Base-by-base conservation (phyloP, 1,284 basidiomycete species). In the Malassezia yamatoensis region DNA sequence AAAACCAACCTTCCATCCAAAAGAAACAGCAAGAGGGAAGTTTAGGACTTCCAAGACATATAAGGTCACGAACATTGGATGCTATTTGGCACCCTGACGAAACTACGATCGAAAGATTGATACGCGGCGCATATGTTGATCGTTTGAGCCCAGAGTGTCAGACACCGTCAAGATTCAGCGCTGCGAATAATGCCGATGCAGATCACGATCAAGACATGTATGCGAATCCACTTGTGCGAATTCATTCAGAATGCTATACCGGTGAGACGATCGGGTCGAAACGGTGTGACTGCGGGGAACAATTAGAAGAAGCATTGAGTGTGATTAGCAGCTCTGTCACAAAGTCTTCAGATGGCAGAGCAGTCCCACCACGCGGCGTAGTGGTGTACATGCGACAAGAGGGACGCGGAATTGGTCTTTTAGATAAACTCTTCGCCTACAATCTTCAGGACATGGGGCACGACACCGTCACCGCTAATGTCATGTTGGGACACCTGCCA, bases 231-330 rank as follows among this genome's bases (percentile, higher is more conserved):
- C 82, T 98, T 50, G 85, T 99, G 34, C 83, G 94, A 20, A 91
- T 99, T 51, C 94, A 99, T 77, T 93, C 89, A 18, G 94, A 98
- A 75, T 98, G 94, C 76, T 98, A 91, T 77, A 99, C 94, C 0
- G 94, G 94, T 39, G 94, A 98, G 77, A 98, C 91, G 9, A 85
- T 96, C 58, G 94, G 94, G 10, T 93, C 89, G 72, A 91, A 96
- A 85, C 85, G 94, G 33, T 99, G 94, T 76, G 94, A 99, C 76
- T 99, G 94, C 71, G 94, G 94, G 16, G 91, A 98, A 76, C 94
- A 99, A 76, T 81, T 99, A 13, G 90, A 96, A 76, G 91, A 96
- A 75, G 90, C 94, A 24, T 85, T 98, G 64, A 83, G 90, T 9
- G 84, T 86, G 62, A 96, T 99, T 63, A 86, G 48, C 51, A 18